Percentiles rank a stretch among this genome's conserved stretches.
These are phyloP conservation scores for Dothideomycetidae sp. DNA, from an alignment of 2,329 filamentous ascomycete species.

Conservation along the genomic window DNA sequence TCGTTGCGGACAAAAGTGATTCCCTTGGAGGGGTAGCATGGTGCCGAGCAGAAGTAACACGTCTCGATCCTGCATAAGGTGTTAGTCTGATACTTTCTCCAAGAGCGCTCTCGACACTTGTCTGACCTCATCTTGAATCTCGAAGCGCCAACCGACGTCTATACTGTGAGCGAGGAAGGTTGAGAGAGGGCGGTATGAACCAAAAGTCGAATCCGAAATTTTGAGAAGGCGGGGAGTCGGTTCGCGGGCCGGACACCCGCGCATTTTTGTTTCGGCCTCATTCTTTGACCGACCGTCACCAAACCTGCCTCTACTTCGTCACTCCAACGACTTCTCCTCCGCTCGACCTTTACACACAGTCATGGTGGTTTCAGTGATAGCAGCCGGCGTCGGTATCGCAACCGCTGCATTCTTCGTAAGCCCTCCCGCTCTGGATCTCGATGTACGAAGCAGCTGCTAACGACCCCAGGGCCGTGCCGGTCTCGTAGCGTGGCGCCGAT, in stretches of 20 bases:
- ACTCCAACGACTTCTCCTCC: background rate
- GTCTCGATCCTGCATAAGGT: constrained; percentile 40
- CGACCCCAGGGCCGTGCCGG: constrained; percentile 68
- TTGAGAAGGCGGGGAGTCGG: background rate
- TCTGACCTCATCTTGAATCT: constrained; percentile 11
- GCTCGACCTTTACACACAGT: background rate
- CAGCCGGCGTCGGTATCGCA: constrained; percentile 46
- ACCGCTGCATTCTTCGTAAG: constrained; percentile 52
- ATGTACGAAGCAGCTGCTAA: constrained; percentile 4
- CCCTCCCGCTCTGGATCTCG: constrained; percentile 7
- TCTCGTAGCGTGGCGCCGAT: constrained; percentile 74
- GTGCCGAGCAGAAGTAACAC: constrained; percentile 58
- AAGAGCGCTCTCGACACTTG: background rate
- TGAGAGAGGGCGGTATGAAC: background rate
- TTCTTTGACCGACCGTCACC: background rate
- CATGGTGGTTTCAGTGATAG: constrained; percentile 44
- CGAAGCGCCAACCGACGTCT: background rate
- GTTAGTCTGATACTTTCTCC: constrained; percentile 2
- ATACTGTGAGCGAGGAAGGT: background rate
- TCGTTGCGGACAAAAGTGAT: constrained; percentile 57
- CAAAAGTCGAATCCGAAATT: background rate
- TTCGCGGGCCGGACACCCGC: background rate
- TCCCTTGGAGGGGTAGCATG: constrained; percentile 49
- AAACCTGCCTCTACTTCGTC: background rate
- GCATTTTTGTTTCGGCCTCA: background rate